Percentiles rank a stretch among this genome's conserved stretches.
Evolutionary conservation across 768 basidiomycete genomes (phyloP).

Genomic region (Boletus huronensis): DNA sequence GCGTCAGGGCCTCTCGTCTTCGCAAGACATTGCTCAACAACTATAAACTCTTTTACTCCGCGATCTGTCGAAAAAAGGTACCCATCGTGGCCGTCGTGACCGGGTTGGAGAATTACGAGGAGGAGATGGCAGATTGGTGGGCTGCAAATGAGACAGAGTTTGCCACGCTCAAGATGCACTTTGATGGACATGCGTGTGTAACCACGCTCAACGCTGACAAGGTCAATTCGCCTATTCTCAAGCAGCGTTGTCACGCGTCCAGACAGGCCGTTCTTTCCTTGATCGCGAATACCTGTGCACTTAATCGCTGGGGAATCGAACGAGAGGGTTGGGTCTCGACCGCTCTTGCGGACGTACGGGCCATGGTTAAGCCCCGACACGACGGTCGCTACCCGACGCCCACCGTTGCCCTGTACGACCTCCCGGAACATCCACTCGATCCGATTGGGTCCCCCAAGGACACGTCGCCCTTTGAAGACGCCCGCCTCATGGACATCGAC

Average conservation of each 20-base stretch:
- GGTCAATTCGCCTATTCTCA: constrained; percentile 29
- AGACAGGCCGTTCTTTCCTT: constrained; percentile 18
- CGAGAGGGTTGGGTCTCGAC: constrained; percentile 20
- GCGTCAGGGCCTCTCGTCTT: constrained; percentile 32
- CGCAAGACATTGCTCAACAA: constrained; percentile 29
- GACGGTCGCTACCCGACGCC: constrained; percentile 11
- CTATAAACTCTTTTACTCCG: constrained; percentile 37
- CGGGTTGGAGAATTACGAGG: constrained; percentile 36
- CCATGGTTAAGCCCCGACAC: constrained; percentile 16
- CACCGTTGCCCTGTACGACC: constrained; percentile 23
- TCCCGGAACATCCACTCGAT: constrained; percentile 5
- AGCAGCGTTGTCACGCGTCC: constrained; percentile 27
- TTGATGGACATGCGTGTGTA: constrained; percentile 38
- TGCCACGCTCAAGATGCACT: constrained; percentile 28
- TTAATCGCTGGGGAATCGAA: constrained; percentile 23
- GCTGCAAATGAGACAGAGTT: constrained; percentile 29
- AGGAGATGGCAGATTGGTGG: constrained; percentile 34
- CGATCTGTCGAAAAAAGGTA: constrained; percentile 35
- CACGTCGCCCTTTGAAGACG: constrained; percentile 17
- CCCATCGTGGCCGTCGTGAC: constrained; percentile 38
- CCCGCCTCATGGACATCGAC: constrained; percentile 18
- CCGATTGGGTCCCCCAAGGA: constrained; percentile 12
- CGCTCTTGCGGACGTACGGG: constrained; percentile 24
- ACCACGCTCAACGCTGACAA: constrained; percentile 34
- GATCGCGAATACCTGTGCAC: constrained; percentile 18